phyloP scores from a whole-genome alignment of 2,329 filamentous ascomycete species.

The Amauroascus niger region DNA sequence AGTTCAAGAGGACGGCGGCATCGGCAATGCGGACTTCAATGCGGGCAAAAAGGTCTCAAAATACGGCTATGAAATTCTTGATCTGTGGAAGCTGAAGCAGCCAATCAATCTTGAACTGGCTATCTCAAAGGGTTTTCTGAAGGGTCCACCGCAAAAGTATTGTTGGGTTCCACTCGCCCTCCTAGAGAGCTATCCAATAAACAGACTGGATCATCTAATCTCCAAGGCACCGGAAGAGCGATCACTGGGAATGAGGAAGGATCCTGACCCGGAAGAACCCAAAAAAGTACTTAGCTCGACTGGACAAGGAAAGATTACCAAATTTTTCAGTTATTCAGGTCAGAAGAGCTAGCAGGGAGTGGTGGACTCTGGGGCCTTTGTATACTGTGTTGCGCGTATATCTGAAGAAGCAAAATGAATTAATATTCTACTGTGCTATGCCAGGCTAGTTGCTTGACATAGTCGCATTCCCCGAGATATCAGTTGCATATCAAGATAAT shows the following conservation, averaged over 20 bases:
- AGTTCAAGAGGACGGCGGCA: conserved; percentile 37
- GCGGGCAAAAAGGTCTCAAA: conserved; percentile 30
- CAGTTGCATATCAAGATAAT: conserved; percentile 3
- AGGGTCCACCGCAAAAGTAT: conserved; percentile 30
- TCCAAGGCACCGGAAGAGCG: not conserved
- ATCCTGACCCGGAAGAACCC: not conserved
- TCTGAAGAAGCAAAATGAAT: not conserved
- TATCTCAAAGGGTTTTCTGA: conserved; percentile 47
- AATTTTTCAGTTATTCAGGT: not conserved
- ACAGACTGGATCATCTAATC: conserved; percentile 13
- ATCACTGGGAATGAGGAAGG: not conserved
- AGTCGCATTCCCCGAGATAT: not conserved
- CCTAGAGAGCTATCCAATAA: conserved; percentile 11
- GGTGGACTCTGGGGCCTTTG: not conserved
- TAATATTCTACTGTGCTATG: not conserved
- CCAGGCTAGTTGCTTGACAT: not conserved
- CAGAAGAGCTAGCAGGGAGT: not conserved
- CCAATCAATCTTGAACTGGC: conserved; percentile 46
- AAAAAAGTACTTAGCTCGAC: not conserved
- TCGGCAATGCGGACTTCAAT: conserved; percentile 48
- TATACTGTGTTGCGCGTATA: not conserved
- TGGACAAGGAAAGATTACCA: not conserved
- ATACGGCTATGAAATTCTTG: conserved; percentile 46
- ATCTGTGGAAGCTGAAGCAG: conserved; percentile 56
- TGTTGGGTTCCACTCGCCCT: conserved; percentile 24